Evolutionary conservation across 2,329 filamentous ascomycete genomes (phyloP).

Genomic region (Colletotrichum musicola): DNA sequence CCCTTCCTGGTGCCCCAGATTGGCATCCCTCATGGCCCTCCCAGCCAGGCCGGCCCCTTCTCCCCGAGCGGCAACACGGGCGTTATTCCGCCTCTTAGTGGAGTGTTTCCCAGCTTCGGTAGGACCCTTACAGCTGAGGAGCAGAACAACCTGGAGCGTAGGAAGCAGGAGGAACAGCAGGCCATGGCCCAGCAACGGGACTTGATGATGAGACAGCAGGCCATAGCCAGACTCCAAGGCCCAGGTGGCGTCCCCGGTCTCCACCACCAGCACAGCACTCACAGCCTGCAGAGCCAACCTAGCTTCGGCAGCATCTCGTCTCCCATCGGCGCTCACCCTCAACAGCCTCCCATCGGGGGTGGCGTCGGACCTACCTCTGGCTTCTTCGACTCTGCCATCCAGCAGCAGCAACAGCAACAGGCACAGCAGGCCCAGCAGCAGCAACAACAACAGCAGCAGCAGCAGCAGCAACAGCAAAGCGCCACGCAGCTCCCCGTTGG

Average conservation of each 20-base stretch:
- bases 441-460: not conserved
- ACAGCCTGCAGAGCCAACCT: conserved; percentile 96
- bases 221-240: conserved; percentile 68
- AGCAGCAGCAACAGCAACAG: not conserved
- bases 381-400: conserved; percentile 75
- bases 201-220: conserved; percentile 87
- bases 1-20: conserved; percentile 98
- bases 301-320: conserved; percentile 96
- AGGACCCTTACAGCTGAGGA: conserved; percentile 97
- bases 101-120: conserved; percentile 95
- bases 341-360: conserved; percentile 59
- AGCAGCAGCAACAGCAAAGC: conserved; percentile 47
- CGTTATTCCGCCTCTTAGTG: conserved; percentile 89
- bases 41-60: conserved; percentile 61
- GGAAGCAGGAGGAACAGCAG: conserved; percentile 98
- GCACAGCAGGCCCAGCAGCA: conserved; percentile 34
- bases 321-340: conserved; percentile 72
- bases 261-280: conserved; percentile 94
- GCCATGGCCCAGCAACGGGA: conserved; percentile 97
- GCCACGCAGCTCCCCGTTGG: conserved; percentile 49
- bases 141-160: conserved; percentile 94
- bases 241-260: conserved; percentile 57
- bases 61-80: conserved; percentile 65
- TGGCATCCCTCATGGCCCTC: conserved; percentile 87
- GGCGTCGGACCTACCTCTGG: conserved; percentile 71